Conservation (phyloP, 257 asterid species). For the Thymus quinquecostatus region DNA sequence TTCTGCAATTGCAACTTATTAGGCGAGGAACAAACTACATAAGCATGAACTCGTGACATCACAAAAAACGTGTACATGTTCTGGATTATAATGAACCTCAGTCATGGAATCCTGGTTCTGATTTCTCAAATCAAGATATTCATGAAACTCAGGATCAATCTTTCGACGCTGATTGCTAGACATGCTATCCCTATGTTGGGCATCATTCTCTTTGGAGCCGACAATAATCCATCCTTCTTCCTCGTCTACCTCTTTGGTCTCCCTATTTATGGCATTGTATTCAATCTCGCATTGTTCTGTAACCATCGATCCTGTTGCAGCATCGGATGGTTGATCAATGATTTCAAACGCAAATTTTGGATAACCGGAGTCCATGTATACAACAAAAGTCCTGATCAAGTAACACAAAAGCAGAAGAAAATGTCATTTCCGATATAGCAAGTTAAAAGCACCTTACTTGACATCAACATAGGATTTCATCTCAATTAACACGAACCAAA, state of each 20-base stretch:
- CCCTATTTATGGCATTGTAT: conserved; percentile 23
- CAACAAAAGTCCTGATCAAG: conserved; percentile 53
- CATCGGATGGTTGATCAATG: conserved; percentile 36
- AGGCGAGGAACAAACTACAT: conserved; percentile 18
- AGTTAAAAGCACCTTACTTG: conserved; percentile 19
- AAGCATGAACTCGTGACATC: conserved; percentile 20
- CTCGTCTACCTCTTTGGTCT: conserved; percentile 34
- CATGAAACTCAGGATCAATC: conserved; percentile 34
- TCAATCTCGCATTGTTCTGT: conserved; percentile 12
- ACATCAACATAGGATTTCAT: conserved; percentile 4
- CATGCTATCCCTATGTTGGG: conserved; percentile 18
- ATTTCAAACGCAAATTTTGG: conserved; percentile 27
- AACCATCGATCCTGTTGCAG: conserved; percentile 32
- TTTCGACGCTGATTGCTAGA: conserved; percentile 20
- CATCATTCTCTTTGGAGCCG: conserved; percentile 28
- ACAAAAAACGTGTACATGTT: conserved; percentile 2
- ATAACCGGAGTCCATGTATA: conserved; percentile 41
- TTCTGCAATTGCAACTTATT: conserved; percentile 37
- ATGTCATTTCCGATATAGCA: conserved; percentile 14
- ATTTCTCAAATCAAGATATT: conserved; percentile 33
- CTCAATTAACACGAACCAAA: not conserved
- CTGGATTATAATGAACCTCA: conserved; percentile 43
- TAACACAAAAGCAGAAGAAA: conserved; percentile 30
- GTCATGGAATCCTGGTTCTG: conserved; percentile 32
- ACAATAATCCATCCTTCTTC: conserved; percentile 29